Evolutionary conservation across 2,329 filamentous ascomycete genomes (phyloP), one percentile per base, ranked within the genome.

Genomic region (Talaromyces sp.): DNA sequence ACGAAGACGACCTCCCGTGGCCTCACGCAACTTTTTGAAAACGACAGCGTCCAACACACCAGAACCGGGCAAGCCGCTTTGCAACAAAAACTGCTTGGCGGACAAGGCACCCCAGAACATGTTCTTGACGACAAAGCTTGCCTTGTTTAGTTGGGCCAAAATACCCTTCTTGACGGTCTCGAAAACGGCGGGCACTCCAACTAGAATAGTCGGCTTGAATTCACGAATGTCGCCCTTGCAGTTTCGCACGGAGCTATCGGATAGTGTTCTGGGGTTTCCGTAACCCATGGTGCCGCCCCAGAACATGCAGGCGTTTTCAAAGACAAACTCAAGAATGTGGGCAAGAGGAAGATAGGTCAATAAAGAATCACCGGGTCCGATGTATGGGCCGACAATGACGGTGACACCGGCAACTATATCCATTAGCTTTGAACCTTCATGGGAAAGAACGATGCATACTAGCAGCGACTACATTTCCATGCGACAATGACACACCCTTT

Each of bases 151-250:
- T 78, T 93, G 92, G 72, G 83, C 80, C 69, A 94, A 83, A 72
- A 99, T 91, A 63, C 95, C 95, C 84, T 99, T 99, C 83, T 93
- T 94, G 73, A 99, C 90, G 1, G 92, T 93, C 81, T 99, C 95
- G 93, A 94, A 99, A 37, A 99, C 90, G 66, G 96, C 93, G 1
- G 95, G 95, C 3, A 99, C 95, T 77, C 95, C 95, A 45, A 97
- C 90, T 75, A 99, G 86, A 74, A 97, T 86, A 1, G 93, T 96
- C 0, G 95, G 95, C 71, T 86, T 86, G 75, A 98, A 90, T 74
- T 97, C 93, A 67, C 91, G 90, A 80, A 99, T 97, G 72, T 99
- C 95, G 71, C 95, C 94, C 70, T 89, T 87, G 82, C 91, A 97
- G 79, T 98, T 95, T 70, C 89, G 89, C 79, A 96, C 90, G 22